Percentiles rank a stretch among this genome's conserved stretches.
Conservation (phyloP, 129 eudicot species). For the Ambrosia artemisiifolia region DNA sequence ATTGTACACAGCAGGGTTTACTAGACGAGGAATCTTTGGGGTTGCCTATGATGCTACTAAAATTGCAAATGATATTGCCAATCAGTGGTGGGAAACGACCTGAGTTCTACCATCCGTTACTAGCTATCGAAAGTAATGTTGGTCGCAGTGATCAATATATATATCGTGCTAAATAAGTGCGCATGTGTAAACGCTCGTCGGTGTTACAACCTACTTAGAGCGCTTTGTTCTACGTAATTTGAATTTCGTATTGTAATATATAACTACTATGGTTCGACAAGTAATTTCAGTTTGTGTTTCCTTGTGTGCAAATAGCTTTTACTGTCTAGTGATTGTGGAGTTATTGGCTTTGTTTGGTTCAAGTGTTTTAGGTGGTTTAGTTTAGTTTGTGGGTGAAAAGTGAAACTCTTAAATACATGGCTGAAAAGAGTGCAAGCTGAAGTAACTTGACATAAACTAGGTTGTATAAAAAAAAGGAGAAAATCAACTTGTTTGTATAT, state of each 20-base stretch:
- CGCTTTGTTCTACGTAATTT: not conserved
- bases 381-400: too few relatives aligned
- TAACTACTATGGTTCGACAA: not conserved
- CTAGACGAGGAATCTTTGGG: conserved; percentile 56
- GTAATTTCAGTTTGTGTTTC: not conserved
- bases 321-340: too few relatives aligned
- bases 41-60: conserved; percentile 55
- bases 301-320: too few relatives aligned
- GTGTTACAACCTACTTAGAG: not conserved
- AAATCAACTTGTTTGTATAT: too few relatives aligned
- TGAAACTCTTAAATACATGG: too few relatives aligned
- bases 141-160: not conserved
- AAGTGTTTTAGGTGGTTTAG: too few relatives aligned
- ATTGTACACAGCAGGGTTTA: conserved; percentile 62
- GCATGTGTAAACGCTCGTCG: not conserved
- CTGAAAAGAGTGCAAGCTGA: too few relatives aligned
- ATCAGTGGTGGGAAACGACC: conserved; percentile 2
- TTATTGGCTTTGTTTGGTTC: too few relatives aligned
- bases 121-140: not conserved
- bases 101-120: not conserved
- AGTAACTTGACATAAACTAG: too few relatives aligned
- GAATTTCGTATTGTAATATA: not conserved
- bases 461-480: too few relatives aligned
- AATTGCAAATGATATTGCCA: conserved; percentile 43
- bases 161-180: not conserved